Base-by-base conservation (phyloP, 805 yeast species). In the Yamadazyma endophytica region DNA sequence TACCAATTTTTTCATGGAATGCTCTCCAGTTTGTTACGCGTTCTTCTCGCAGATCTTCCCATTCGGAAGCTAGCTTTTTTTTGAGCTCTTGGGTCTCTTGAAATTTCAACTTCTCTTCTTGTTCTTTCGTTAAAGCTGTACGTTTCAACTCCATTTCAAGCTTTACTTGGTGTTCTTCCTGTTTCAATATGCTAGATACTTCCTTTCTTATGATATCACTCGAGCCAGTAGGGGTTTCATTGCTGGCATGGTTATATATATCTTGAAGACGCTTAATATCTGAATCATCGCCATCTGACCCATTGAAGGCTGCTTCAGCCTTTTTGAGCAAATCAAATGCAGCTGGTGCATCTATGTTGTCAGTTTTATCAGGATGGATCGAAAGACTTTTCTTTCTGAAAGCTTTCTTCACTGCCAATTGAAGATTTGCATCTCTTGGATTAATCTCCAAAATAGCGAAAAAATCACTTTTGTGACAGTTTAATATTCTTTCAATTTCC, bases 321-420 rank as follows among this genome's bases (percentile, higher is more conserved):
- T 69, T 72, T 40, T 77, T 76, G 31, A 81, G 52, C 21, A 62
- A 34, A 44, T 77, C 81, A 50, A 81, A 81, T 2, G 87, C 87
- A 19, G 57, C 68, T 0, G 83, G 75, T 0, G 87, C 85, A n/a
- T 64, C 55, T 0, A 64, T 57, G 42, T 79, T 71, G 18, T 54
- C 48, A 1, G 75, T 65, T 46, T 77, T 79, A 48, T 81, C 89
- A 0, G 89, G 89, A 49, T 81, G 89, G 12, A 81, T 73, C 36
- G 77, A 53, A 21, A 81, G 54, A 2, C 87, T 77, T 48, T 75
- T 78, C 52, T 67, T 69, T 16, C 86, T 57, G 48, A 68, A 81
- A 23, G 56, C 43, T 36, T 62, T 70, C 40, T 66, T 69, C 33
- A 78, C 66, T 29, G 58, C n/a, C n/a, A n/a, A n/a, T n/a, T n/a